Conservation (phyloP, 345 rosid species). For the Eucalyptus erythrocorys region DNA sequence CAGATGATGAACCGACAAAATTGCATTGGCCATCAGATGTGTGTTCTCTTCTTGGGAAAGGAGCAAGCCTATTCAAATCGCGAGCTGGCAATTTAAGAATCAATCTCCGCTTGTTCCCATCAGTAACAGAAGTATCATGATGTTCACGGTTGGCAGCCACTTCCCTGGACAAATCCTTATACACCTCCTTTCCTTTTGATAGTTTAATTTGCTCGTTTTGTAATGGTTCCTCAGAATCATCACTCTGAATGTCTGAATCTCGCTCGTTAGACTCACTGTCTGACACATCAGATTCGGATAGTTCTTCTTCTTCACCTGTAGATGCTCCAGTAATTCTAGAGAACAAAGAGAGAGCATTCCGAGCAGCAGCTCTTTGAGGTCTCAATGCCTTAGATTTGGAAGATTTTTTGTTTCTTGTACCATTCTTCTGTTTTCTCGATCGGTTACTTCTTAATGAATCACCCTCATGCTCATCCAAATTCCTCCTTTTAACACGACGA, state of each 20-base stretch:
- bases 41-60: constrained; percentile 11
- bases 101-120: constrained; percentile 54
- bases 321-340: constrained; percentile 76
- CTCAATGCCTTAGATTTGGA: constrained; percentile 61
- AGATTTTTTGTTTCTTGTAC: constrained; percentile 42
- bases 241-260: constrained; percentile 48
- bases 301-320: constrained; percentile 62
- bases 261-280: constrained; percentile 57
- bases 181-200: constrained; percentile 62
- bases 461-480: constrained; percentile 61
- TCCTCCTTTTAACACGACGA: constrained; percentile 83
- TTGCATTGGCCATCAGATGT: constrained; percentile 4
- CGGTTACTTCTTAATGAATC: constrained; percentile 30
- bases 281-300: constrained; percentile 57
- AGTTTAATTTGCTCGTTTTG: constrained; percentile 33
- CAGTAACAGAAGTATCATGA: constrained; percentile 27
- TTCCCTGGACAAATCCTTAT: constrained; percentile 37
- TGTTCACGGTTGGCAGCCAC: constrained; percentile 14
- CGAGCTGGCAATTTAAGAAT: constrained; percentile 66
- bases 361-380: constrained; percentile 96
- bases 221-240: constrained; percentile 52
- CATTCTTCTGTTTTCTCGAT: constrained; percentile 40
- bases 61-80: constrained; percentile 30
- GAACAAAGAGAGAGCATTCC: constrained; percentile 79
- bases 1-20: constrained; percentile 33